Percentiles rank a stretch among this genome's conserved stretches.
Conservation (phyloP, 1,139 yeast species). For the Geotrichum reessii region DNA sequence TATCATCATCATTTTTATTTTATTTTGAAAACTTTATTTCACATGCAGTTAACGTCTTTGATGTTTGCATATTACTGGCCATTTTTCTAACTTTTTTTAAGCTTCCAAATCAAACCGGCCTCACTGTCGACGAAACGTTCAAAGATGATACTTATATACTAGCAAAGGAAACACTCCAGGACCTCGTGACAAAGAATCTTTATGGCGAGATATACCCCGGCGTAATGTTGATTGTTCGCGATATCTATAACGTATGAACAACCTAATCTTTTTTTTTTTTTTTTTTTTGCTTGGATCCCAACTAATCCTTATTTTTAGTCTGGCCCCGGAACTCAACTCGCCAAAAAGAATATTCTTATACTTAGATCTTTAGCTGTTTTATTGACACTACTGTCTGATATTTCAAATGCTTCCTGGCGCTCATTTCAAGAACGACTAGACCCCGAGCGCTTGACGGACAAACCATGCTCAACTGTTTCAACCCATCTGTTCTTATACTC, state of each 20-base stretch:
- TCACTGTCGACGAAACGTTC: constrained; percentile 28
- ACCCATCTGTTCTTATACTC: constrained; percentile 12
- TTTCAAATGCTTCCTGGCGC: constrained; percentile 15
- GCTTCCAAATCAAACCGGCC: constrained; percentile 29
- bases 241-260: constrained; percentile 14
- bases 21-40: constrained; percentile 1
- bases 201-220: constrained; percentile 15
- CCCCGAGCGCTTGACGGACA: constrained; percentile 2
- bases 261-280: neutral
- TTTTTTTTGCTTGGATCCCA: neutral
- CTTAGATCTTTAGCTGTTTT: constrained; percentile 13
- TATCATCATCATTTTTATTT: too few species aligned
- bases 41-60: neutral
- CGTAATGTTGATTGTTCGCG: constrained; percentile 10
- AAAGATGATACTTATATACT: constrained; percentile 19
- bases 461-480: constrained; percentile 1
- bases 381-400: constrained; percentile 11
- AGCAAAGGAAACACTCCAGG: constrained; percentile 12
- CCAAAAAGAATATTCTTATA: constrained; percentile 9
- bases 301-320: constrained; percentile 1
- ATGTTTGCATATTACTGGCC: neutral
- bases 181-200: constrained; percentile 13
- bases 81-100: constrained; percentile 6
- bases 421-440: constrained; percentile 8
- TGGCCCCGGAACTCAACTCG: constrained; percentile 9